Percentiles rank a stretch among this genome's conserved stretches.
Evolutionary conservation across 352 stramenopile species (phyloP).

Genomic region (Phytophthora syringae): DNA sequence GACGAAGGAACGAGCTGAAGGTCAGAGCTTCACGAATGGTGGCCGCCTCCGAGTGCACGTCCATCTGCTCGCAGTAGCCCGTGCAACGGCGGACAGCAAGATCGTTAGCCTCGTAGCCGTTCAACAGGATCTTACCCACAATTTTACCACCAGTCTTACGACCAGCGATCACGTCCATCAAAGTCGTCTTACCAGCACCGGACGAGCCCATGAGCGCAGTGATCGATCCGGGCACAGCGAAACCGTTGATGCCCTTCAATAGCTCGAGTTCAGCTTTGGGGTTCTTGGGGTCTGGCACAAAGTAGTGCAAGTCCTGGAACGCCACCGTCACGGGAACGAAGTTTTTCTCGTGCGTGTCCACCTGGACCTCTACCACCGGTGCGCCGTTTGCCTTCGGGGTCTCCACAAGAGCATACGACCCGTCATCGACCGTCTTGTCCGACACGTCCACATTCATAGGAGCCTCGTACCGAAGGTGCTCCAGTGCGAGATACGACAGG

Average conservation of each 20-base stretch:
- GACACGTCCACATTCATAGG: slow-evolving; percentile 32
- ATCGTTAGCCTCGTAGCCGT: not conserved
- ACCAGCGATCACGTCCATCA: slow-evolving; percentile 12
- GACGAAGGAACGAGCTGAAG: no score
- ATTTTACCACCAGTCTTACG: slow-evolving; percentile 7
- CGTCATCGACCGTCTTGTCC: slow-evolving; percentile 15
- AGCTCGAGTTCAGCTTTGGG: slow-evolving; percentile 5
- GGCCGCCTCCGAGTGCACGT: slow-evolving; percentile 80
- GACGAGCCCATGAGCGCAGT: slow-evolving; percentile 5
- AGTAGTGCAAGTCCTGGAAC: slow-evolving; percentile 22
- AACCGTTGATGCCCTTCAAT: slow-evolving; percentile 10
- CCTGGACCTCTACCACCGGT: no score
- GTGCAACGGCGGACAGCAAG: slow-evolving; percentile 34
- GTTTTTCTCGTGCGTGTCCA: slow-evolving; percentile 8
- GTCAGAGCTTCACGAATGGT: not conserved
- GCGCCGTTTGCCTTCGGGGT: slow-evolving; percentile 12
- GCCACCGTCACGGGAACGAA: slow-evolving; percentile 19
- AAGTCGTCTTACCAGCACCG: slow-evolving; percentile 6
- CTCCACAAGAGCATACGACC: slow-evolving; percentile 8
- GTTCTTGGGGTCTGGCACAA: slow-evolving; percentile 3
- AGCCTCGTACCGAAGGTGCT: slow-evolving; percentile 23
- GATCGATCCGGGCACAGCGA: slow-evolving; percentile 4
- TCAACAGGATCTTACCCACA: no score
- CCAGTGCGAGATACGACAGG: slow-evolving; percentile 15
- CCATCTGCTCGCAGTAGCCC: slow-evolving; percentile 83